These are phyloP conservation scores for Ambrosiella cleistominuta DNA, from an alignment of 2,329 filamentous ascomycete species.

Conservation along the genomic window DNA sequence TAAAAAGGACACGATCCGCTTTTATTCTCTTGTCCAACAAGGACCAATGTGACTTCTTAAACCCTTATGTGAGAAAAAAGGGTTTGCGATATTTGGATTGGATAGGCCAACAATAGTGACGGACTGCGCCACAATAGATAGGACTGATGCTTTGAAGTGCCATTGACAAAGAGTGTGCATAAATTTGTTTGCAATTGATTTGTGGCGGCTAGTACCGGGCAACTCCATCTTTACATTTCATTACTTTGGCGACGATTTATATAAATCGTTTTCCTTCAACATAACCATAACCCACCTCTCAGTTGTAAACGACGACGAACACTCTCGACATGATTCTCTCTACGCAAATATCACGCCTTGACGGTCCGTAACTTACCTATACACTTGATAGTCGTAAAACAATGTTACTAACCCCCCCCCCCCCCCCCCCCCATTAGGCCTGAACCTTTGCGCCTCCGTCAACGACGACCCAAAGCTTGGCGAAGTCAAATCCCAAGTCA, in stretches of 20 bases:
- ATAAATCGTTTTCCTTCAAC: too few species aligned
- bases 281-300: too few species aligned
- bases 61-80: neutral
- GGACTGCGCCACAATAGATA: too few species aligned
- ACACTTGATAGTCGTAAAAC: neutral
- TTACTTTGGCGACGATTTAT: too few species aligned
- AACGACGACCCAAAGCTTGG: conserved; percentile 75
- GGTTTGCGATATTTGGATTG: neutral
- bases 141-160: too few species aligned
- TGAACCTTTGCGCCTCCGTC: conserved; percentile 86
- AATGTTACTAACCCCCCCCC: conserved; percentile 9
- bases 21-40: neutral
- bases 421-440: conserved; percentile 37
- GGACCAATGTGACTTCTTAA: neutral
- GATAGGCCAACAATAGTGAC: too few species aligned
- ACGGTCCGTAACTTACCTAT: conserved; percentile 39
- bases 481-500: conserved; percentile 80
- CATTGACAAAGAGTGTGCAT: too few species aligned
- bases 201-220: too few species aligned
- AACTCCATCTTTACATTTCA: too few species aligned
- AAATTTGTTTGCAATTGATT: too few species aligned
- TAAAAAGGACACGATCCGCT: too few species aligned
- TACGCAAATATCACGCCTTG: conserved; percentile 84
- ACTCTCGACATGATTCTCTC: conserved; percentile 55
- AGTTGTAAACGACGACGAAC: too few species aligned